Base-by-base conservation (phyloP, 371 early-diverging fungal genomes). In the Mucor sp. region DNA sequence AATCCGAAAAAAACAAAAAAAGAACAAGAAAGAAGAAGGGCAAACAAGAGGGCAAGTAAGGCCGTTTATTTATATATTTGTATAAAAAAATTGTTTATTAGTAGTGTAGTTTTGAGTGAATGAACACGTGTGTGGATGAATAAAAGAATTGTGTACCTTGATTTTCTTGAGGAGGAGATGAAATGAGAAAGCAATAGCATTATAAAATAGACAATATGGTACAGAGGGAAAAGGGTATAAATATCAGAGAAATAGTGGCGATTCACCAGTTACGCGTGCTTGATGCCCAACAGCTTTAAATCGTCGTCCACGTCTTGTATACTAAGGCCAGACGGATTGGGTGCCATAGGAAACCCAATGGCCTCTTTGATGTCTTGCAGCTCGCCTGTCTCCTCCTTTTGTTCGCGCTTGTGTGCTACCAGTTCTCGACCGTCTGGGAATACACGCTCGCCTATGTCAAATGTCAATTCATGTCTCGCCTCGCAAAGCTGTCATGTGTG, bases 301-400 rank as follows among this genome's bases (percentile, higher is more conserved):
- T 86, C 86, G 19, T 80, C 81, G 41, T 80, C 77, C 37, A 86
- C 62, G 55, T 86, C 84, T 56, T 74, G 47, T 17, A 58, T 21
- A n/a, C 72, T 67, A 12, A 81, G 63, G 21, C 81, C 76, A n/a
- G 72, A 39, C 9, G 80, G 76, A 21, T 77, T 73, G 6, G 74
- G 77, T 43, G 82, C 83, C 60, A 72, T 66, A 2, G 86, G 86
- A 58, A 86, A 86, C 2, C 83, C 83, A 30, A 74, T 60, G 8
- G 71, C 66, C 30, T 83, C 76, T 37, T 79, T 81, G n/a, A 81
- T 70, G 21, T 69, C 72, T 67, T 73, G 80, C 32, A 84, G 70
- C 21, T 86, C 86, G n/a, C 59, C 64, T n/a, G 75, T 74, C 59
- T 84, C 84, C 58, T 75, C 71, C 48, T 77, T 70, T 59, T 65